These are phyloP conservation scores for Gautieria morchelliformis DNA, from an alignment of 768 basidiomycete genomes.

Conservation along the genomic window DNA sequence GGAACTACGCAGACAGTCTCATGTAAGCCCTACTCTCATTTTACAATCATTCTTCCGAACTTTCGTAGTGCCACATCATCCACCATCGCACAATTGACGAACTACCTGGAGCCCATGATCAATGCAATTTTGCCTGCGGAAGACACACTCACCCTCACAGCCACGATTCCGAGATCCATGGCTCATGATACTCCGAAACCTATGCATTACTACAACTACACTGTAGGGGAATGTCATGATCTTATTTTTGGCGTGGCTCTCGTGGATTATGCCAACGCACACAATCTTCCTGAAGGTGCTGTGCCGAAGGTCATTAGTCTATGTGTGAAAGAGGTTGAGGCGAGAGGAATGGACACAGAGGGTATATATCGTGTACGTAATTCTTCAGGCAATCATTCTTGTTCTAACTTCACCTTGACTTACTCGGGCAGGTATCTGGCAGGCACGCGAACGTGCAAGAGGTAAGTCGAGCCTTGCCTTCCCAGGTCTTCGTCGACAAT, in stretches of 20 bases:
- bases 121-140: constrained; percentile 60
- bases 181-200: constrained; percentile 60
- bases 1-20: constrained; percentile 73
- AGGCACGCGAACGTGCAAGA: constrained; percentile 78
- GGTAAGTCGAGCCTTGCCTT: constrained; percentile 31
- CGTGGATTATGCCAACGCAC: constrained; percentile 80
- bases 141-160: constrained; percentile 51
- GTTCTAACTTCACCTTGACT: background rate
- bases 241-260: constrained; percentile 84
- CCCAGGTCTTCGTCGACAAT: constrained; percentile 1
- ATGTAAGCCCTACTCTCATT: constrained; percentile 33
- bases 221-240: constrained; percentile 79
- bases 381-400: background rate
- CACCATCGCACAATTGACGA: constrained; percentile 66
- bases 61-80: constrained; percentile 61
- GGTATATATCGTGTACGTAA: constrained; percentile 67
- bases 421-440: constrained; percentile 55
- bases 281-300: constrained; percentile 60
- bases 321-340: constrained; percentile 77
- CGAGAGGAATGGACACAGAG: constrained; percentile 65
- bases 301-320: constrained; percentile 73
- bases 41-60: background rate
- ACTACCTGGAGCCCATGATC: constrained; percentile 51
- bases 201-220: constrained; percentile 64
- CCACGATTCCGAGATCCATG: constrained; percentile 51